phyloP scores from a whole-genome alignment of 805 yeast species.

The Crinitomyces ghanaensis region DNA sequence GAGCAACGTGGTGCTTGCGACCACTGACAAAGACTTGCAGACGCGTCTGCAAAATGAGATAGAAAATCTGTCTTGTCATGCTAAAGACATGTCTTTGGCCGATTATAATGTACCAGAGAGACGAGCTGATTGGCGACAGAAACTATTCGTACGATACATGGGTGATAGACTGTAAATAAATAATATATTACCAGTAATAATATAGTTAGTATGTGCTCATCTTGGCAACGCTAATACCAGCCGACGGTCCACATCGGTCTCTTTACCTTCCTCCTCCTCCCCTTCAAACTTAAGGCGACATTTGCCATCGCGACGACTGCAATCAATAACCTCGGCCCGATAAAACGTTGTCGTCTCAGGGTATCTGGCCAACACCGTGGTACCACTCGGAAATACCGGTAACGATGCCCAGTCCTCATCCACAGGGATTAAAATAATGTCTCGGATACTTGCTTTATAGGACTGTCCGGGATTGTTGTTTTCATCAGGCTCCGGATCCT shows the following conservation, averaged over 20 bases:
- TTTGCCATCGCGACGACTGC: slow-evolving; percentile 53
- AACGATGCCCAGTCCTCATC: slow-evolving; percentile 26
- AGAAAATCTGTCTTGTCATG: slow-evolving; percentile 42
- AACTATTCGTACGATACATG: slow-evolving; percentile 18
- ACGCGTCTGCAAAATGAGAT: slow-evolving; percentile 50
- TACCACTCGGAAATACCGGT: slow-evolving; percentile 55
- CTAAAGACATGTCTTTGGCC: slow-evolving; percentile 41
- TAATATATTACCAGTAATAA: not conserved
- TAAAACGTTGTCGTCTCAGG: slow-evolving; percentile 98
- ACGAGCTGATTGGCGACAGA: slow-evolving; percentile 35
- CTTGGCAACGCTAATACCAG: slow-evolving; percentile 42
- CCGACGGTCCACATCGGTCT: slow-evolving; percentile 81
- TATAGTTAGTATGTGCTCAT: not conserved
- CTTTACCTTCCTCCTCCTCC: slow-evolving; percentile 92
- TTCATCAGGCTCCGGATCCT: slow-evolving; percentile 97
- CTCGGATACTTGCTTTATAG: slow-evolving; percentile 74
- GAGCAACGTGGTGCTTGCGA: slow-evolving; percentile 69
- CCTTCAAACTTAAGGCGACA: slow-evolving; percentile 86
- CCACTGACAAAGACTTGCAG: slow-evolving; percentile 53
- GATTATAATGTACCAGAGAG: slow-evolving; percentile 58
- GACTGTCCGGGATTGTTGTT: slow-evolving; percentile 77
- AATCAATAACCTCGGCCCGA: slow-evolving; percentile 80
- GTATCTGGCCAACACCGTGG: slow-evolving; percentile 81
- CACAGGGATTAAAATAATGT: slow-evolving; percentile 52
- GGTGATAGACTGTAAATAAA: slow-evolving; percentile 21